Evolutionary conservation across 2,329 filamentous ascomycete species (phyloP).

Genomic region (Hypoxylon sp.): DNA sequence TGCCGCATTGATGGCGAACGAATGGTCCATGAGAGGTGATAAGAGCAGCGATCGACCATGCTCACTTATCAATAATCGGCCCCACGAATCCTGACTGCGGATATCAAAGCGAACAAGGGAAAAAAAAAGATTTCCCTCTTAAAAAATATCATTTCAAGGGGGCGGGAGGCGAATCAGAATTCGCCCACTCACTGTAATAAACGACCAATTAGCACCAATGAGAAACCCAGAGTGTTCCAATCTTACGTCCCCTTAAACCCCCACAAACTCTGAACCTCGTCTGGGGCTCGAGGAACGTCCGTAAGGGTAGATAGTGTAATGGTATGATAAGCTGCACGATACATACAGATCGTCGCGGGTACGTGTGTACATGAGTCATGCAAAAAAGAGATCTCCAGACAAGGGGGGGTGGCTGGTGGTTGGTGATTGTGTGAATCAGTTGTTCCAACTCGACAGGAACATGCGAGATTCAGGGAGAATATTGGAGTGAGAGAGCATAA

Average conservation of each 20-base stretch:
- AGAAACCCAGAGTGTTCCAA: slow-evolving; percentile 27
- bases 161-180: slow-evolving; percentile 42
- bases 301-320: slow-evolving; percentile 41
- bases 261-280: slow-evolving; percentile 24
- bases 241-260: slow-evolving; percentile 31
- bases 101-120: slow-evolving; percentile 2
- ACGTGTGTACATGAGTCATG: slow-evolving; percentile 35
- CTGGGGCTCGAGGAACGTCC: slow-evolving; percentile 30
- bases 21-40: slow-evolving; percentile 15
- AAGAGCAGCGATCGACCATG: slow-evolving; percentile 2
- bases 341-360: slow-evolving; percentile 42
- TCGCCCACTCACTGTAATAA: slow-evolving; percentile 42
- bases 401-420: slow-evolving; percentile 20
- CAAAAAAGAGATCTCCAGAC: slow-evolving; percentile 34
- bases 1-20: slow-evolving; percentile 12
- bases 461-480: slow-evolving; percentile 8
- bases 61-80: slow-evolving; percentile 31
- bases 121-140: slow-evolving; percentile 1
- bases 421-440: slow-evolving; percentile 8
- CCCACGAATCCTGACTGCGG: slow-evolving; percentile 42
- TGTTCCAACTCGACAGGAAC: slow-evolving; percentile 16
- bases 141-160: slow-evolving; percentile 20
- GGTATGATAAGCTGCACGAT: slow-evolving; percentile 44
- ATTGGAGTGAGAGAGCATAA: slow-evolving; percentile 10
- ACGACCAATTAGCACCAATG: slow-evolving; percentile 39